Base-by-base conservation (phyloP, 148 eudicot genomes). In the Rhododendron molle region DNA sequence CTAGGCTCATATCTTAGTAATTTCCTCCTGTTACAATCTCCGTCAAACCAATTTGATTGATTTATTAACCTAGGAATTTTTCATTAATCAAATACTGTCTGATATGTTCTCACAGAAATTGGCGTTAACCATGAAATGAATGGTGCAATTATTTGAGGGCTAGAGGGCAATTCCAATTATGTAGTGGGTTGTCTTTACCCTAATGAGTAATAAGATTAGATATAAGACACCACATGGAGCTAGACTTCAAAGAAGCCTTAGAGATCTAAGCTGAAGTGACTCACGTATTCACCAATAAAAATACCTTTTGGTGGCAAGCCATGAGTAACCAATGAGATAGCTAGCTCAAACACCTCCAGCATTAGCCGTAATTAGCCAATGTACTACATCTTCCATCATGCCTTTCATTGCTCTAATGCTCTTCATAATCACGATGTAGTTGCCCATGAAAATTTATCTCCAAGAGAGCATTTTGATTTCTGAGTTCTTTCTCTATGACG, bases 401-500 rank as follows among this genome's bases (percentile, higher is more conserved):
- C 56, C 58, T 21, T 26, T 26, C 10, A 13, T 44, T 46, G 58
- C 81, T 44, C 81, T 46, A 13, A n/a, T 46, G 58, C 81, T 44
- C 81, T 46, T 44, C 34, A 26, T 52, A 58, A 79, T 78, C 13
- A 78, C 16, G 2, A 8, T n/a, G 50, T 43, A 21, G 52, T 76
- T 76, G 30, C 30, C 50, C 52, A 11, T 23, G 80, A 49, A 40
- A 76, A 76, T 56, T 84, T 77, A 3, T 23, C 30, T 21, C 58
- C 69, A 84, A 76, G 14, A 56, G 32, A 52, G 73, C 81, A 46
- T 85, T 7, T 62, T 85, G 23, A 73, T 20, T 58, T 81, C 78
- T 30, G 34, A 83, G 85, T 71, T 56, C 38, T 58, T 81, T 74
- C 72, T 56, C 81, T 43, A 54, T 72, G 73, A 82, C 62, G 49